Base-by-base conservation (phyloP, 176 grass and related monocot genomes). In the Zea luxurians region DNA sequence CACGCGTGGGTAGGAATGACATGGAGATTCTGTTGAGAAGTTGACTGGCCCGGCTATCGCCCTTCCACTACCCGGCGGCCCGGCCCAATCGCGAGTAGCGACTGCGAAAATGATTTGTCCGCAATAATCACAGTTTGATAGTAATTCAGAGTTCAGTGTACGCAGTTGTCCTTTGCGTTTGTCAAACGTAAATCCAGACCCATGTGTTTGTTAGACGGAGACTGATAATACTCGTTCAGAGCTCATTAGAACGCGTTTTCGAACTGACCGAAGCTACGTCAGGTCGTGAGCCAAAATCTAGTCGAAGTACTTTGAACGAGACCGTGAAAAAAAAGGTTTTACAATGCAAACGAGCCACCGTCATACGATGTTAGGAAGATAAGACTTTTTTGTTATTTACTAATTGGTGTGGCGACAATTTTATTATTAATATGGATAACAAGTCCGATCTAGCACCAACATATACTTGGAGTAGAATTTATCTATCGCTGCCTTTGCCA, bases 1-100 rank as follows among this genome's bases (percentile, higher is more conserved):
- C 54, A 83, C 70, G 86, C 70, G 70, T 15, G 8, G 63, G 15
- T 84, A 70, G 13, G 63, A 83, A 18, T 80, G 53, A 83, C 80
- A 74, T 74, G 61, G 59, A 68, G 37, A 81, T 79, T 62, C 80
- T 37, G 3, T 10, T 6, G 9, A 42, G 73, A 78, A 2, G n/a
- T 13, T 15, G 80, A 69, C 75, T 40, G 35, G 49, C 10, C 1
- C 10, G 70, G 53, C 37, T 27, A 37, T 55, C 53, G 52, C 6
- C 60, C 60, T 27, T 58, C 60, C 75, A 45, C 54, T 1, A 13
- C 76, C 49, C 8, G 5, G 52, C 27, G 27, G 38, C 38, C 38
- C 27, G 27, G 27, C 13, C 13, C 43, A 44, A 44, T 7, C 7
- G 0, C 43, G 65, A 65, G 3, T 27, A 0, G 27, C 49, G 68